Evolutionary conservation across 306 rosid genomes (phyloP), one percentile per base, ranked within the genome.

Genomic region (Abrus pulchellus): DNA sequence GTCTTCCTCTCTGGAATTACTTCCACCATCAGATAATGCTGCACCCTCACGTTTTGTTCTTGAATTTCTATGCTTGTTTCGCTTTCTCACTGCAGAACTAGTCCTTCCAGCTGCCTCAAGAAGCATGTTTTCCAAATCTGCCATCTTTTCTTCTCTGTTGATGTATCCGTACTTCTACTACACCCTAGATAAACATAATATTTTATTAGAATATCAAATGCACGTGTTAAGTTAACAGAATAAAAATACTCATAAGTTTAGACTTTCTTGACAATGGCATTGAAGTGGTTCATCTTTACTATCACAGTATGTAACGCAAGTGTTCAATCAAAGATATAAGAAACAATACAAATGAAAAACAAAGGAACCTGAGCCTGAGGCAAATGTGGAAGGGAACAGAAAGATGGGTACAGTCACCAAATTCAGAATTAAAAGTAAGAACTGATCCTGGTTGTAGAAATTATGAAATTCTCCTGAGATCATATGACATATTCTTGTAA

Each of bases 41-140:
- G 82, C 68, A n/a, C 79, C 85, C 1, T 53, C 84, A 0, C 52
- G 82, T 72, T 60, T 84, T 12, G 29, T 9, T 38, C 69, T 85
- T 6, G 85, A 77, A 29, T 87, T 76, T 34, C 79, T 77, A 68
- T 30, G 53, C 75, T 70, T 68, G 44, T 78, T 59, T 2, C 29
- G 61, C 36, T 86, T 86, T 70, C 87, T 86, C 66, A 38, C 74
- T 6, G 65, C 71, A 49, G 86, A 74, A 67, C 53, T 65, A 2
- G 84, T 86, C 74, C 92, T 85, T 62, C 96, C 96, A 1, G 96
- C 93, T 65, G 93, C 96, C 89, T 89, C 93, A 40, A 91, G 87
- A 62, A 89, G 92, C 90, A 91, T 84, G 85, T 87, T 85, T 75
- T 89, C 96, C 82, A 89, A 74, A 71, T 91, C 92, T 75, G 86